phyloP scores from a whole-genome alignment of 1,284 basidiomycete genomes.

The Coniferiporia weirii region DNA sequence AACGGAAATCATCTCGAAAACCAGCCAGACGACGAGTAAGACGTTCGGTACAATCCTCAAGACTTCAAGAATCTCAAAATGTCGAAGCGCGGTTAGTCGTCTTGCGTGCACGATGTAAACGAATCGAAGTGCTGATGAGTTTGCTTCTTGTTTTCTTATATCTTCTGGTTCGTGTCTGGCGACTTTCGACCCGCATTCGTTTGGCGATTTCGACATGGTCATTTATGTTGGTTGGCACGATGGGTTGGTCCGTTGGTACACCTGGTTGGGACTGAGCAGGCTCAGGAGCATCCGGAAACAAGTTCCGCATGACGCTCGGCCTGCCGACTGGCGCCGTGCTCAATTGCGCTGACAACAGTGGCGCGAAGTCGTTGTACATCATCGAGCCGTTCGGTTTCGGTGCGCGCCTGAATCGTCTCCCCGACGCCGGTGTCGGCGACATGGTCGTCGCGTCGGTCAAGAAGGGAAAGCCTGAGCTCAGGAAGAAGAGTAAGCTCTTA shows the following conservation, averaged over 20 bases:
- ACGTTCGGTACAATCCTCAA: neutral
- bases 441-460: conserved; percentile 99
- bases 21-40: neutral
- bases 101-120: neutral
- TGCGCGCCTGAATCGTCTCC: conserved; percentile 95
- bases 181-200: no score
- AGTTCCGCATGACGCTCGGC: conserved; percentile 96
- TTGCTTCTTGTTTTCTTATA: neutral
- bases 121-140: neutral
- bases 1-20: conserved; percentile 1
- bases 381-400: conserved; percentile 93
- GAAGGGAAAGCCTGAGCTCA: conserved; percentile 99
- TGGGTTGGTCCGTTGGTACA: neutral
- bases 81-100: conserved; percentile 16
- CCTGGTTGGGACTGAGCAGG: conserved; percentile 5
- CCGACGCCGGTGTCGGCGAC: conserved; percentile 96
- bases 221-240: neutral
- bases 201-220: neutral
- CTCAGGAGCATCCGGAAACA: conserved; percentile 70
- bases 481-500: conserved; percentile 89
- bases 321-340: conserved; percentile 97
- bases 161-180: neutral
- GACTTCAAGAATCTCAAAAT: conserved; percentile 6
- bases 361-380: conserved; percentile 92
- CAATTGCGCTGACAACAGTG: conserved; percentile 99